Conservation (phyloP, 345 rosid species). For the Triadica sebifera region DNA sequence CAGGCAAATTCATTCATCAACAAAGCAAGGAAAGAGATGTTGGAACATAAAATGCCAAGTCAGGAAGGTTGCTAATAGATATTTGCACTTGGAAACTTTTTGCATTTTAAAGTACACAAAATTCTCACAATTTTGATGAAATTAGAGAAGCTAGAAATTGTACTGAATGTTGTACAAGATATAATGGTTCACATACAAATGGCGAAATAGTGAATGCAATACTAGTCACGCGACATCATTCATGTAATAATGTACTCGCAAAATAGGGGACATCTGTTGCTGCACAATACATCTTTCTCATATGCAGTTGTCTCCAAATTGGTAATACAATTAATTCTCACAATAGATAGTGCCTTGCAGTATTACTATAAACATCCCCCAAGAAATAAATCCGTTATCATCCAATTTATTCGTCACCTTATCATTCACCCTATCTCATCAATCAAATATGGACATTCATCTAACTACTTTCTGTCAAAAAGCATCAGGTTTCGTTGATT, state of each 20-base stretch:
- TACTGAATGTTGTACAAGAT: not conserved
- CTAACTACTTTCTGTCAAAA: not conserved
- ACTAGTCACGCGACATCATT: not conserved
- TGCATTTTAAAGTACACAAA: not conserved
- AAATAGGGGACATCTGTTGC: not conserved
- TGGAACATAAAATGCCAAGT: not conserved
- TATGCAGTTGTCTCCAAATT: not conserved
- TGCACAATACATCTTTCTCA: not conserved
- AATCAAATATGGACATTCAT: not conserved
- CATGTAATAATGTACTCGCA: not conserved
- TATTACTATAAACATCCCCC: not conserved
- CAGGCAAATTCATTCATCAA: not conserved
- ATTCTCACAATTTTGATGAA: not conserved
- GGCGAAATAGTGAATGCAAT: not conserved
- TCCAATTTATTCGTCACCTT: not conserved
- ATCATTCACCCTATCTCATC: not conserved
- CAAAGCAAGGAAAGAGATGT: not conserved
- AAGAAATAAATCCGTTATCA: not conserved
- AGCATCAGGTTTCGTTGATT: not conserved
- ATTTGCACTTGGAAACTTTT: not conserved
- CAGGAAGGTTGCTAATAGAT: too few relatives aligned
- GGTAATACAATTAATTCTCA: not conserved
- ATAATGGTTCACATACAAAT: not conserved
- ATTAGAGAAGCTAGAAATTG: not conserved
- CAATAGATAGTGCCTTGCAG: not conserved